phyloP scores from a whole-genome alignment of 768 basidiomycete species.

The Gloeophyllum trabeum region DNA sequence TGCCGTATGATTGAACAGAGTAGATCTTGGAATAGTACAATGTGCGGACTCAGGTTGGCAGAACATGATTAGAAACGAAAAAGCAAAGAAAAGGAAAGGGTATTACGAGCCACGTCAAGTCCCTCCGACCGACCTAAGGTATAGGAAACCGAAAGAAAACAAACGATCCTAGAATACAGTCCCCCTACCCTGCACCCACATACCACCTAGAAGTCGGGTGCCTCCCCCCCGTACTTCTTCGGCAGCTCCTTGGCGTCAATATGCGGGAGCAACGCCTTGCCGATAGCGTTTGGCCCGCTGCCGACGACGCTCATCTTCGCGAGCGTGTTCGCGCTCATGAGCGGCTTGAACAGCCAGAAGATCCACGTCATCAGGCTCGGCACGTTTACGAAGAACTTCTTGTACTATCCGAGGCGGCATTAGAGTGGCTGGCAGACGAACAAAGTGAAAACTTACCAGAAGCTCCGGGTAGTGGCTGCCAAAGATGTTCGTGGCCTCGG shows the following conservation, averaged over 20 bases:
- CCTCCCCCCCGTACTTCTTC: conserved; percentile 57
- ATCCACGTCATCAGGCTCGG: conserved; percentile 70
- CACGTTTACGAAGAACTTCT: conserved; percentile 78
- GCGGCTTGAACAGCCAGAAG: conserved; percentile 73
- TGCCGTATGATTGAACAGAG: too few relatives aligned
- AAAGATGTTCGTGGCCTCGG: conserved; percentile 67
- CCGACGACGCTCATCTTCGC: conserved; percentile 79
- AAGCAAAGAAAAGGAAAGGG: too few relatives aligned
- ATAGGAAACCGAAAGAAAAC: too few relatives aligned
- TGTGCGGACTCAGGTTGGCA: too few relatives aligned
- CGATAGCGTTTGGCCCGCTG: conserved; percentile 43
- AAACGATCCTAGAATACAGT: too few relatives aligned
- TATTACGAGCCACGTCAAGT: too few relatives aligned
- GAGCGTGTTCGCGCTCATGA: conserved; percentile 61
- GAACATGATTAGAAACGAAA: too few relatives aligned
- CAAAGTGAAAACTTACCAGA: conserved; percentile 30
- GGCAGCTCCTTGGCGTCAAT: conserved; percentile 54
- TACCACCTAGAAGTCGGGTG: too few relatives aligned
- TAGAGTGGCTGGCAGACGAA: background rate
- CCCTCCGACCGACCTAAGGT: too few relatives aligned
- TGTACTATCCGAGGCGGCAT: conserved; percentile 28
- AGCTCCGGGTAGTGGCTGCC: conserved; percentile 72
- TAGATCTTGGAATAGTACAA: too few relatives aligned
- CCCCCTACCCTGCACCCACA: too few relatives aligned
- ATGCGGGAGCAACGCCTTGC: conserved; percentile 44